These are phyloP conservation scores for Candida ulmi DNA, from an alignment of 805 yeast species.

Conservation along the genomic window DNA sequence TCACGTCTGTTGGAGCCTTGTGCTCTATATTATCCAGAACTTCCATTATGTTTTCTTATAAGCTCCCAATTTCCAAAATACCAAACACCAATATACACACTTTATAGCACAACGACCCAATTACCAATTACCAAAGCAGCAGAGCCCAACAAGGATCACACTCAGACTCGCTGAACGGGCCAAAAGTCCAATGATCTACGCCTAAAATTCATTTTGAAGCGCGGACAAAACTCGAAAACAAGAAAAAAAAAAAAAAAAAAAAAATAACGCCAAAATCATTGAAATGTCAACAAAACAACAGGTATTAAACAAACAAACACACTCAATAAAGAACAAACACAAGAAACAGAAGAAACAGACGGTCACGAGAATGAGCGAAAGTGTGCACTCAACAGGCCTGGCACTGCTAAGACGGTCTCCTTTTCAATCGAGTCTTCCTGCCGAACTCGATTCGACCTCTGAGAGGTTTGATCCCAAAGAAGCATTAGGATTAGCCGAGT, in stretches of 20 bases:
- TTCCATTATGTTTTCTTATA: not conserved
- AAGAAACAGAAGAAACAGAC: too few species aligned
- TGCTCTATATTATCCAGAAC: slow-evolving; percentile 1
- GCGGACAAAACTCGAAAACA: too few species aligned
- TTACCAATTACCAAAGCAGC: too few species aligned
- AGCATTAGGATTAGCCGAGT: slow-evolving; percentile 6
- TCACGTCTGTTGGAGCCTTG: slow-evolving; percentile 17
- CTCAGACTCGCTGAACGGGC: too few species aligned
- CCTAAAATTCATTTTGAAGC: too few species aligned
- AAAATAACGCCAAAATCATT: too few species aligned
- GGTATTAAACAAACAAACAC: not conserved
- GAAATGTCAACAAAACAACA: not conserved
- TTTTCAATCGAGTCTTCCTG: slow-evolving; percentile 14
- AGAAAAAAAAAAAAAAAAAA: too few species aligned
- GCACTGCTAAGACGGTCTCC: slow-evolving; percentile 13
- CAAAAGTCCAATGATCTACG: too few species aligned
- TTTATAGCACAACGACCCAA: too few species aligned
- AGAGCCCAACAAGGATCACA: too few species aligned
- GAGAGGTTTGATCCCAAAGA: slow-evolving; percentile 2
- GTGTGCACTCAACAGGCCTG: slow-evolving; percentile 6
- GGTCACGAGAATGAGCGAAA: not conserved
- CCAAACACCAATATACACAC: too few species aligned
- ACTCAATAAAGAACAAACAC: not conserved
- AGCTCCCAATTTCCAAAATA: too few species aligned
- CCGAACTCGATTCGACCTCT: slow-evolving; percentile 2